Evolutionary conservation across 495 filamentous ascomycete species (phyloP), one percentile per base, ranked within the genome.

Genomic region (Podospora comata): DNA sequence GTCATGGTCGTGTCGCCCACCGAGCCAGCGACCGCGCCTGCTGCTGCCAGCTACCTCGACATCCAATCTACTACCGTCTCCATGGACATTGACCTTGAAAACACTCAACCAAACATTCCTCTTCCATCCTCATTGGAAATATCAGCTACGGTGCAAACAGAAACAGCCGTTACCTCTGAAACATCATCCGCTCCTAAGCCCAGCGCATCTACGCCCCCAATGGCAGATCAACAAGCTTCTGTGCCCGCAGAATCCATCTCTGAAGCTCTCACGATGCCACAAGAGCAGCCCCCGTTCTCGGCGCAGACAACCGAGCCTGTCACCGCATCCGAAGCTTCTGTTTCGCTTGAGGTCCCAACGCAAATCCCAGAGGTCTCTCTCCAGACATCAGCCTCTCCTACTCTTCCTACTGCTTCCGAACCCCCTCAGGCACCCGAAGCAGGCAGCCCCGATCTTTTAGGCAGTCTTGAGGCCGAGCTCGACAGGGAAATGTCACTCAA

Each of bases 1-100:
- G 79, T 83, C 39, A 74, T 83, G 55, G 61, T 78, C 34, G 67
- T 64, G 30, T 80, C 78, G 55, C 79, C 79, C 19, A 76, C 76
- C 11, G 76, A 77, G 58, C 61, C 60, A 18, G 60, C 70, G 19
- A 48, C 65, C 15, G 48, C 60, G 1, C 57, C 65, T 16, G 3
- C 73, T 15, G 60, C 64, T 5, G 30, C 68, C 0, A 65, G 67
- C 67, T 73, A 68, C 44, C 59, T 71, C 20, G 74, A 71, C 3
- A 60, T 65, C 16, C 57, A 67, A 9, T 56, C 63, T 2, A 23
- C 34, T 11, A 70, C 66, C 18, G 32, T 54, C 16, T 53, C 68
- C 4, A 68, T 60, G 60, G 73, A 74, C 9, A 6, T 65, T 5
- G 62, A 28, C 5, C n/a, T 68, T 6, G 60, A 19, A 20, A 54